A percentile compares a stretch with the other conserved stretches of the same genome.
phyloP scores from a whole-genome alignment of 2,329 filamentous ascomycete species.

The Dryadomyces quercus-mongolicae region DNA sequence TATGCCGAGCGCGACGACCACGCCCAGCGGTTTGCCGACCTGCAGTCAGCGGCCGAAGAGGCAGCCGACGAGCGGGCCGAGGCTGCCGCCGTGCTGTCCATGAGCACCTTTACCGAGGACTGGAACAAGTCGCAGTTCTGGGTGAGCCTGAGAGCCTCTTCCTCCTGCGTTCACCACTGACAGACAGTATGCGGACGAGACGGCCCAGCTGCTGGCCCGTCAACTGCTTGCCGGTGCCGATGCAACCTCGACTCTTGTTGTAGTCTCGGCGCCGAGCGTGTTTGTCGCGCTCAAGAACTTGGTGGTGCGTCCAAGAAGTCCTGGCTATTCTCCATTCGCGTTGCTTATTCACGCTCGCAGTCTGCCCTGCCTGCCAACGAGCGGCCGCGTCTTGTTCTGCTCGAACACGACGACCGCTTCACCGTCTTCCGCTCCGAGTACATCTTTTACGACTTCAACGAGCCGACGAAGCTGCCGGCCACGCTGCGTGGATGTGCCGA shows the following conservation, averaged over 20 bases:
- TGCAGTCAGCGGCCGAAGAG: constrained; percentile 50
- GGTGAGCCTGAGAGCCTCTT: no score
- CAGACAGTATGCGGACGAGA: constrained; percentile 56
- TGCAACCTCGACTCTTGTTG: constrained; percentile 43
- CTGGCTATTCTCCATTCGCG: no score
- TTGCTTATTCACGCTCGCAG: neutral
- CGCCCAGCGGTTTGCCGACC: constrained; percentile 53
- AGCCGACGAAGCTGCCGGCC: constrained; percentile 51
- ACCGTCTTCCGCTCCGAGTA: constrained; percentile 58
- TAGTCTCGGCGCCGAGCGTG: constrained; percentile 64
- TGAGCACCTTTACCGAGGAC: constrained; percentile 65
- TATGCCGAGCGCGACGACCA: constrained; percentile 59
- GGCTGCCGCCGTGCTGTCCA: constrained; percentile 28
- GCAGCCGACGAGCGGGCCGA: constrained; percentile 17
- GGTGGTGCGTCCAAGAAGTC: constrained; percentile 9
- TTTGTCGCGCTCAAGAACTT: constrained; percentile 64
- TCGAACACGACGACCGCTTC: constrained; percentile 68
- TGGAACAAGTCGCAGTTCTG: constrained; percentile 82
- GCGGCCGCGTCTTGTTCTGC: constrained; percentile 46
- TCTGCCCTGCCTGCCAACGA: neutral
- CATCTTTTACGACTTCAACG: constrained; percentile 59
- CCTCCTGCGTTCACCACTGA: no score
- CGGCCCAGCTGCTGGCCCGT: constrained; percentile 49
- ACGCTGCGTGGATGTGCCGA: constrained; percentile 51
- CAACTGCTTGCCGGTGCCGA: constrained; percentile 53